Conservation (phyloP, 345 rosid genomes). For the Erysimum cheiranthoides region DNA sequence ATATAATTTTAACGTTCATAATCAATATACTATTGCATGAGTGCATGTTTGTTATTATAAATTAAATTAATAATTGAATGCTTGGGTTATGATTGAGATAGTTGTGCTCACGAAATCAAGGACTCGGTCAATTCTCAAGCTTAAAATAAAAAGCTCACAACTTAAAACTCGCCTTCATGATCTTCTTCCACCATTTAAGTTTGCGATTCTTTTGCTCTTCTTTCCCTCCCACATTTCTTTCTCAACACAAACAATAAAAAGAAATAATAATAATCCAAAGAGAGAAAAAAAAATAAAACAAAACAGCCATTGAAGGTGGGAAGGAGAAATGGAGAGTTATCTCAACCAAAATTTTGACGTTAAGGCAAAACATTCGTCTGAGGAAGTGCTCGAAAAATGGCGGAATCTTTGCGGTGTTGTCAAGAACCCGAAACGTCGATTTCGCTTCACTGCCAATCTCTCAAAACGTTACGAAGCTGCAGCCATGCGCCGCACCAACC, state of each 20-base stretch:
- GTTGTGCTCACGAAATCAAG: background rate
- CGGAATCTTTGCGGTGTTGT: slow-evolving; percentile 71
- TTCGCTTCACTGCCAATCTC: slow-evolving; percentile 86
- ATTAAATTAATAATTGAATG: background rate
- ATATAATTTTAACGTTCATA: background rate
- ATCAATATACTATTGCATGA: background rate
- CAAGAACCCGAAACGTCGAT: slow-evolving; percentile 86
- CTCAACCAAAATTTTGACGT: slow-evolving; percentile 68
- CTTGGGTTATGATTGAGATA: background rate
- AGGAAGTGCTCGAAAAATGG: slow-evolving; percentile 73
- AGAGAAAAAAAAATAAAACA: background rate
- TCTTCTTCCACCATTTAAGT: slow-evolving; percentile 33
- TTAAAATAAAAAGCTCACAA: slow-evolving; percentile 35
- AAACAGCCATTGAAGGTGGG: slow-evolving; percentile 23
- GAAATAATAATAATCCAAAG: background rate
- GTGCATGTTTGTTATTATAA: background rate
- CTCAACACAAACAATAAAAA: background rate
- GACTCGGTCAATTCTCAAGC: slow-evolving; percentile 43
- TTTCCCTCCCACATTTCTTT: background rate
- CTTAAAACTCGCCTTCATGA: slow-evolving; percentile 40
- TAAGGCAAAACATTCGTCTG: slow-evolving; percentile 68
- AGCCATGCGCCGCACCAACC: slow-evolving; percentile 84
- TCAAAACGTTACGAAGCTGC: slow-evolving; percentile 87
- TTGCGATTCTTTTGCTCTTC: slow-evolving; percentile 30
- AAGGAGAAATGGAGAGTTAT: slow-evolving; percentile 60